Base-by-base conservation (phyloP, 345 rosid genomes). In the Boechera stricta region DNA sequence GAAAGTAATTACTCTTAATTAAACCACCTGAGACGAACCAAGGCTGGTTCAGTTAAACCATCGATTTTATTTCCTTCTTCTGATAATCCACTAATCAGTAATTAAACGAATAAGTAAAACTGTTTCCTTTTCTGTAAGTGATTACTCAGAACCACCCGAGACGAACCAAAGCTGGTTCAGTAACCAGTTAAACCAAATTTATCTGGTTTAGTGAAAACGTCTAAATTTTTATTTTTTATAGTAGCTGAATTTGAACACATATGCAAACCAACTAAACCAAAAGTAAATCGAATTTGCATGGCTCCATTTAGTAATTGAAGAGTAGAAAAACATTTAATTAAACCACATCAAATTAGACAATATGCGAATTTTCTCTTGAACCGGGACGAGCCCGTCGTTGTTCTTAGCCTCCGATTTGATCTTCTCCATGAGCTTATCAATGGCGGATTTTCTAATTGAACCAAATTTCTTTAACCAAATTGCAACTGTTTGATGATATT, bases 371-470 rank as follows among this genome's bases (percentile, higher is more conserved):
- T 16, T 15, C 39, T 56, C 16, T 29, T 29, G 60, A 55, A 55
- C 38, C 60, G 48, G 18, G 24, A 21, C 85, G 11, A 64, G 52
- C 7, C 92, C 97, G 1, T 55, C 49, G 13, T 82, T 82, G 11
- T 78, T 81, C 29, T 38, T 53, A 0, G 93, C 90, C 29, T 90
- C 98, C 1, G 64, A 49, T 54, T 42, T 69, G 38, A 94, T 71
- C 68, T 89, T 77, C 9, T 73, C 73, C 28, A 87, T 76, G 45
- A 91, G 77, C 39, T 66, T 89, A 64, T 89, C 93, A 94, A 94
- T 86, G 5, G 92, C 96, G 5, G 75, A 35, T 10, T 80, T 67
- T 60, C 98, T 83, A 3, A 79, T 79, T 0, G 28, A 53, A 0
- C 82, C 85, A 59, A 94, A 94, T 85, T 81, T 94, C 74, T 80